Evolutionary conservation across 805 yeast genomes (phyloP).

Genomic region (Candida coquimbonensis): DNA sequence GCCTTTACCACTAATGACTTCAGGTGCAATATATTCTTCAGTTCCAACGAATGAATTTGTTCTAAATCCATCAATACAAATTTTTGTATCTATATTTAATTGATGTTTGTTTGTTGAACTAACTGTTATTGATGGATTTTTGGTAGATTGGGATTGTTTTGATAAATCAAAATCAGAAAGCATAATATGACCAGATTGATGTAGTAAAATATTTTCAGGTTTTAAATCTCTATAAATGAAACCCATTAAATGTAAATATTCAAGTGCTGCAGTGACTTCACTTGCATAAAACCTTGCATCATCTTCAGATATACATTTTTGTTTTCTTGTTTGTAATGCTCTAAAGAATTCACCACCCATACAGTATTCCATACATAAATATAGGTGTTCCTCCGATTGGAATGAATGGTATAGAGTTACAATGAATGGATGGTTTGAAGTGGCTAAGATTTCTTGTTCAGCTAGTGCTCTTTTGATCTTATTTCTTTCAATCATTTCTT

Average conservation of each 20-base stretch:
- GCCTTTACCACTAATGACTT: slow-evolving; percentile 93
- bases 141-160: slow-evolving; percentile 74
- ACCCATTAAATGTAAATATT: slow-evolving; percentile 93
- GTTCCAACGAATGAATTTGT: slow-evolving; percentile 99
- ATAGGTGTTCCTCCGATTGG: slow-evolving; percentile 86
- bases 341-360: slow-evolving; percentile 99
- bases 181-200: slow-evolving; percentile 98
- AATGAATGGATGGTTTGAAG: slow-evolving; percentile 94
- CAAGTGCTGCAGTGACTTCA: slow-evolving; percentile 95
- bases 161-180: slow-evolving; percentile 92
- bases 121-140: slow-evolving; percentile 59
- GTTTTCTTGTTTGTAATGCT: slow-evolving; percentile 85
- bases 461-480: slow-evolving; percentile 92
- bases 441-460: slow-evolving; percentile 93
- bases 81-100: slow-evolving; percentile 83
- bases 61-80: slow-evolving; percentile 91
- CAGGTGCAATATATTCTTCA: slow-evolving; percentile 98
- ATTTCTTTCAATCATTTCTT: slow-evolving; percentile 92
- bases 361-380: slow-evolving; percentile 96
- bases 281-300: slow-evolving; percentile 95
- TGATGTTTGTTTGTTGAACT: slow-evolving; percentile 28
- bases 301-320: slow-evolving; percentile 76
- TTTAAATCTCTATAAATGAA: slow-evolving; percentile 93
- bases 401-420: slow-evolving; percentile 94
- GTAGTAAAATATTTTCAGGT: slow-evolving; percentile 91